Conservation (phyloP, 768 basidiomycete species). For the Astraeus odoratus region DNA sequence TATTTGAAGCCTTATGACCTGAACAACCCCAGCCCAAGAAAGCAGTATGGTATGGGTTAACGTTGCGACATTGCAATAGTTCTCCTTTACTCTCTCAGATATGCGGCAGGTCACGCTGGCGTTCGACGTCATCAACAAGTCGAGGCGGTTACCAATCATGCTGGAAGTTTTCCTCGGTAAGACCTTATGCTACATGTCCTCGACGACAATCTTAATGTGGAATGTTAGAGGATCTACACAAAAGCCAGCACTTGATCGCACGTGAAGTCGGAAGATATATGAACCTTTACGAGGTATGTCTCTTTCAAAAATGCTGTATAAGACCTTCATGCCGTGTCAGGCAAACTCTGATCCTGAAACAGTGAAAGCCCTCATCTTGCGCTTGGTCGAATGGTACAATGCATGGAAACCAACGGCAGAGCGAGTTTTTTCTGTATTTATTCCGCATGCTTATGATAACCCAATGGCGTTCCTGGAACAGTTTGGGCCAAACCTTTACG, state of each 20-base stretch:
- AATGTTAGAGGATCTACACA: slow-evolving; percentile 53
- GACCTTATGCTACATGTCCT: slow-evolving; percentile 11
- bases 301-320: neutral
- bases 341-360: slow-evolving; percentile 38
- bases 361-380: slow-evolving; percentile 48
- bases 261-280: slow-evolving; percentile 55
- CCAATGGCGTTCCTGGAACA: slow-evolving; percentile 27
- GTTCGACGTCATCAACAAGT: slow-evolving; percentile 51
- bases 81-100: slow-evolving; percentile 29
- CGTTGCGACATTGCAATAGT: neutral
- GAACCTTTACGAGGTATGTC: slow-evolving; percentile 52
- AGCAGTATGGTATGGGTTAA: slow-evolving; percentile 20
- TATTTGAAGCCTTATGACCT: slow-evolving; percentile 54
- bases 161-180: slow-evolving; percentile 68
- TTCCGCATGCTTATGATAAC: slow-evolving; percentile 1
- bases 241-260: slow-evolving; percentile 50
- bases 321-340: slow-evolving; percentile 25
- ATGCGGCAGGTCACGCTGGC: slow-evolving; percentile 45
- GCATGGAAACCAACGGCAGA: slow-evolving; percentile 67
- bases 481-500: slow-evolving; percentile 54
- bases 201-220: neutral
- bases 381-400: slow-evolving; percentile 65
- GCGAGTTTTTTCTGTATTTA: slow-evolving; percentile 31
- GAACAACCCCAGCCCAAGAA: slow-evolving; percentile 26
- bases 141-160: slow-evolving; percentile 53